Conservation (phyloP, 257 asterid species). For the Primulina tabacum region DNA sequence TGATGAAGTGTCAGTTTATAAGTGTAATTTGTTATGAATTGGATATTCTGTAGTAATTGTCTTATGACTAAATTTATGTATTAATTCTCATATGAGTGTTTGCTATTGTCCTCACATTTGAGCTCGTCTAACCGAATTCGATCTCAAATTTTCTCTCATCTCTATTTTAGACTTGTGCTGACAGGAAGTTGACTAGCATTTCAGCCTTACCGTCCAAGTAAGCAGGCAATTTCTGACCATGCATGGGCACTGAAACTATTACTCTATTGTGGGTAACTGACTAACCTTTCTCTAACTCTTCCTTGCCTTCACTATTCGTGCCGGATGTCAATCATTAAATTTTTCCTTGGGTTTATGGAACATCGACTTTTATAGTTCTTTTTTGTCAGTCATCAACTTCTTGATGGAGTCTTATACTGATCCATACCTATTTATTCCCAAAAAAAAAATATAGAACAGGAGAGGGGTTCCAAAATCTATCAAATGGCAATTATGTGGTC, state of each 20-base stretch:
- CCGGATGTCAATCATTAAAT: neutral
- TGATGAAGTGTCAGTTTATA: neutral
- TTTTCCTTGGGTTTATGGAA: neutral
- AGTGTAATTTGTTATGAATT: no score
- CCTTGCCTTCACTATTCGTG: neutral
- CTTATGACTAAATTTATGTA: no score
- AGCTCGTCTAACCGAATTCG: constrained; percentile 1
- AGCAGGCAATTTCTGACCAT: neutral
- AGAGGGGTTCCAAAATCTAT: neutral
- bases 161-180: constrained; percentile 32
- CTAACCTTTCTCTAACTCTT: neutral
- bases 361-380: neutral
- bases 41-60: no score
- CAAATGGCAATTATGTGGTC: neutral
- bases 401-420: neutral
- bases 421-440: neutral
- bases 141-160: constrained; percentile 8
- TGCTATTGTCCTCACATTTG: constrained; percentile 2
- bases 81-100: neutral
- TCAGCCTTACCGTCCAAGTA: no score
- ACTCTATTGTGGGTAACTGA: constrained; percentile 2
- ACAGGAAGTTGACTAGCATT: constrained; percentile 12
- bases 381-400: neutral
- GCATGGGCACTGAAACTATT: constrained; percentile 17
- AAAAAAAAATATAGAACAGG: neutral